Percentiles rank a stretch among this genome's conserved stretches.
These are phyloP conservation scores for Metarhizium album DNA, from an alignment of 2,329 filamentous ascomycete species.

Conservation along the genomic window DNA sequence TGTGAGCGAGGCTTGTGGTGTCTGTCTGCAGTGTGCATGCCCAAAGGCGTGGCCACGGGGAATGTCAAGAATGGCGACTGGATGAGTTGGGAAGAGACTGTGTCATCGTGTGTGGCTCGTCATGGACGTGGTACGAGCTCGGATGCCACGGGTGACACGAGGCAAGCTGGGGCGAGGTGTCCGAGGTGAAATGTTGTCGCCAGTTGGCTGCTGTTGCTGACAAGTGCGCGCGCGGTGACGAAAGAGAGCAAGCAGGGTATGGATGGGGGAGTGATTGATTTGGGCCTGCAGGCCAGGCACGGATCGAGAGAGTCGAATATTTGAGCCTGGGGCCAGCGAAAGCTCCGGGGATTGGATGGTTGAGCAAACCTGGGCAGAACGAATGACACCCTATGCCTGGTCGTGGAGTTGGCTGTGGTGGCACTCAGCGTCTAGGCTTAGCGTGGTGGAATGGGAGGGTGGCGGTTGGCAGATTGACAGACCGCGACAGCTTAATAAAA, in stretches of 20 bases:
- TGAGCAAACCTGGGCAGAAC: conserved; percentile 4
- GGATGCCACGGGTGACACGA: conserved; percentile 5
- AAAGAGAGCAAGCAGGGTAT: background rate
- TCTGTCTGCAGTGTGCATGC: conserved; percentile 22
- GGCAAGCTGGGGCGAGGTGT: conserved; percentile 1
- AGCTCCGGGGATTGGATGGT: conserved; percentile 5
- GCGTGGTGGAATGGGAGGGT: background rate
- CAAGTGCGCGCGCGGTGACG: background rate
- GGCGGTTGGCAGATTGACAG: background rate
- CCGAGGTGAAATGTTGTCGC: background rate
- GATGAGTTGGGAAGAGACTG: conserved; percentile 10
- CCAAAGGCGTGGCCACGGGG: conserved; percentile 20
- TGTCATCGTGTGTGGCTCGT: conserved; percentile 26
- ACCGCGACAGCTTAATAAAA: background rate
- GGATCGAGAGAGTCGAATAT: background rate
- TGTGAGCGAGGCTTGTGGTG: conserved; percentile 16
- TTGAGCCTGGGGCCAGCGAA: background rate
- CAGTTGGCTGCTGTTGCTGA: background rate
- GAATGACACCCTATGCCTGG: conserved; percentile 9
- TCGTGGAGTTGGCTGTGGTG: conserved; percentile 6
- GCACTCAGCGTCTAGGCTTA: conserved; percentile 6
- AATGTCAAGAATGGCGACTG: conserved; percentile 15
- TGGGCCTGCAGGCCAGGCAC: background rate
- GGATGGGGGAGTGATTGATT: background rate
- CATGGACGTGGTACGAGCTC: conserved; percentile 16